Base-by-base conservation (phyloP, 208 protist genomes). In the Leptomonas pyrrhocoris region DNA sequence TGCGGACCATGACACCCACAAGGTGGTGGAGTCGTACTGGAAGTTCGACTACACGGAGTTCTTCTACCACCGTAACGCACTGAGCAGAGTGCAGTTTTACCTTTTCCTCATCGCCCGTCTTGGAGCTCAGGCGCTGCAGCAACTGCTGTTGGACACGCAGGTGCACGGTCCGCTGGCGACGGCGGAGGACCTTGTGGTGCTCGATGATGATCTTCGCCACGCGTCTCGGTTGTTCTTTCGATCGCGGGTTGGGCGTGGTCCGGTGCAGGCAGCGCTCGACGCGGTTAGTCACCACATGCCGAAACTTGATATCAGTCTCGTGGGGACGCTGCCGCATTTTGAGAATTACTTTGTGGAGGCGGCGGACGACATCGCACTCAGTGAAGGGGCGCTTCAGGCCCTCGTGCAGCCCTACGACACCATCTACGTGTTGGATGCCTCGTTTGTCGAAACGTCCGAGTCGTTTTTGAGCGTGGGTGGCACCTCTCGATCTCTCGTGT, bases 371-470 rank as follows among this genome's bases (percentile, higher is more conserved):
- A 86, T 96, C 57, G 77, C 82, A 3, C 87, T 85, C 34, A 81
- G 86, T 73, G 51, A 79, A 27, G 62, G 27, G 34, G 50, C 73
- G 31, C 67, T 96, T 11, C 66, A 70, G 28, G n/a, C n/a, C 11
- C 60, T 80, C 2, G 40, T 85, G 18, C n/a, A 40, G 16, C 69
- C 74, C 5, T 89, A 80, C 64, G 58, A 70, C 31, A 60, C 40
- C 8, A 72, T 94, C n/a, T 93, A 84, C 68, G 55, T 96, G 25
- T 70, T 96, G 19, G 91, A 96, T 74, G 73, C 85, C 36, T 96
- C 91, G 11, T 96, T 94, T 75, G 74, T 96, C 13, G 91, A 96
- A 60, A 90, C 81, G 25, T 85, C 84, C 27, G 86, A 94, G 60
- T 42, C 73, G 12, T 96, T 94, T 68, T 61, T 93, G 36, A 67